Evolutionary conservation across 83 land plant genomes (phyloP), one percentile per base, ranked within the genome.

Genomic region (Diphasiastrum complanatum): DNA sequence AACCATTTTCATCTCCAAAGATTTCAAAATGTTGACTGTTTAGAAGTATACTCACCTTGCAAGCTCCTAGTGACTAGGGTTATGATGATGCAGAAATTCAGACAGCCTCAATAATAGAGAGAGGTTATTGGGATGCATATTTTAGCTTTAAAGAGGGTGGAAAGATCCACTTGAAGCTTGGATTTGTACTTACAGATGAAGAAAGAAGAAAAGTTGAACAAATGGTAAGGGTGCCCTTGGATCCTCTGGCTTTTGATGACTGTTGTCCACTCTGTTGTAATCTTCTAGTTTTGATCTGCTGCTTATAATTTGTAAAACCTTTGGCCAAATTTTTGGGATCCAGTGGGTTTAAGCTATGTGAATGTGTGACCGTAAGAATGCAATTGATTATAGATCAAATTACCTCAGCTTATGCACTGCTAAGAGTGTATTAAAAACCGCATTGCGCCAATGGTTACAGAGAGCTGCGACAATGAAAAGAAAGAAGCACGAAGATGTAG

Each of bases 151-250:
- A 70, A 38, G 63, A 41, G 20, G 78, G 78, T 14, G 78, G 78
- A 32, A 55, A 58, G 27, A 50, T 75, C 32, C 78, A 70, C 45
- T 51, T 75, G 14, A 70, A 40, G 43, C 25, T 75, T 33, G 63
- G 75, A 49, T 75, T 75, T 49, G 64, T 47, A 36, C 68, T 75
- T 20, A 69, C 78, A 22, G 67, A 50, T 4, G 78, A 75, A 22
- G 78, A 75, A 37, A 45, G 75, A 46, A 75, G 36, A 45, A 70
- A 45, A 37, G 64, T 75, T 33, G 75, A 70, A 59, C 20, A 35
- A 3, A 75, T 75, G 75, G 78, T 75, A 70, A 40, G 54, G 2
- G 59, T n/a, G n/a, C n/a, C 1, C 0, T 6, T n/a, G 23, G 1
- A 0, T 22, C 16, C 46, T 4, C 31, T 25, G 8, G n/a, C 5